Percentiles rank a stretch among this genome's conserved stretches.
These are phyloP conservation scores for Knufia petricola DNA, from an alignment of 2,329 filamentous ascomycete species.

Conservation along the genomic window DNA sequence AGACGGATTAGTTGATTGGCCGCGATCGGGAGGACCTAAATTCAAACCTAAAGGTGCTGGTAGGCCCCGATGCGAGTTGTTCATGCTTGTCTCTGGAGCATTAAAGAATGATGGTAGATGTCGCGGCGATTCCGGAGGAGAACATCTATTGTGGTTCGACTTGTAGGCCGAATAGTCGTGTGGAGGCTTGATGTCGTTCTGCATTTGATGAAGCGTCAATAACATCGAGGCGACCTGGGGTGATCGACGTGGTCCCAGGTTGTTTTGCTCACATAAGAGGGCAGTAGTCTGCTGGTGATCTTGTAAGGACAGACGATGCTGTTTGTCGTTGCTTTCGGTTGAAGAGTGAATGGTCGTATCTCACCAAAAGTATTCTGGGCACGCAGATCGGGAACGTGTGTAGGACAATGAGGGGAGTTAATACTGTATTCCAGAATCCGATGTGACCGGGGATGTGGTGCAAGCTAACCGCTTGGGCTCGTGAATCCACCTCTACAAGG, in stretches of 20 bases:
- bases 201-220: slow-evolving; percentile 42
- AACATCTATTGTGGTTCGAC: slow-evolving; percentile 32
- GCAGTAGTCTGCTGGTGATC: not conserved
- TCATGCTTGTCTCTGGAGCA: slow-evolving; percentile 48
- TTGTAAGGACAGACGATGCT: not conserved
- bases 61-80: slow-evolving; percentile 58
- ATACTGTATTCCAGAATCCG: slow-evolving; percentile 8
- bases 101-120: slow-evolving; percentile 25
- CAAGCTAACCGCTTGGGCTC: slow-evolving; percentile 1
- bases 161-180: slow-evolving; percentile 40
- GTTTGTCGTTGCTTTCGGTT: not conserved
- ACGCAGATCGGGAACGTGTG: not conserved
- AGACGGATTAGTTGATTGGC: slow-evolving; percentile 22
- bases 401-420: not conserved
- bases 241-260: not conserved
- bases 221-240: slow-evolving; percentile 33
- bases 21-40: slow-evolving; percentile 21
- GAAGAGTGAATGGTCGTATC: not conserved
- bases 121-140: slow-evolving; percentile 29
- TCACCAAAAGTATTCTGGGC: not conserved
- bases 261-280: slow-evolving; percentile 3
- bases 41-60: slow-evolving; percentile 55
- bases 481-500: slow-evolving; percentile 2
- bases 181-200: slow-evolving; percentile 38
- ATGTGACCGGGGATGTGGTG: slow-evolving; percentile 2